These are phyloP conservation scores for Castanea crenata DNA, from an alignment of 306 rosid genomes.

Conservation along the genomic window DNA sequence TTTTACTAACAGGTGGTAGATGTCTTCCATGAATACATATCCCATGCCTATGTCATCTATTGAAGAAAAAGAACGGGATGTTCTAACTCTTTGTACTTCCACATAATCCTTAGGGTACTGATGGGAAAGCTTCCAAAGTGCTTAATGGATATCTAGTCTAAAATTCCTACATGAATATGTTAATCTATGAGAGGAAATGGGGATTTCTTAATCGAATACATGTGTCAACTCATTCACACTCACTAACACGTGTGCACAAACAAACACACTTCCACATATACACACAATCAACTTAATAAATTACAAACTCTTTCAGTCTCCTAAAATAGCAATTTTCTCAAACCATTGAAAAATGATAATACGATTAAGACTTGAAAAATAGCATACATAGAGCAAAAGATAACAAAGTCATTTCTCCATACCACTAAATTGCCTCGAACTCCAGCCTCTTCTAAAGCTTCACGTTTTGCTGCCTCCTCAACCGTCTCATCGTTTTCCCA, in stretches of 20 bases:
- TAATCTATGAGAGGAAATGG: too few species aligned
- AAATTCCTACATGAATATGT: too few species aligned
- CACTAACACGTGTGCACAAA: neutral
- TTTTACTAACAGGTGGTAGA: too few species aligned
- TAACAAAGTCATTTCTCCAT: neutral
- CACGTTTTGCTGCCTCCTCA: constrained; percentile 54
- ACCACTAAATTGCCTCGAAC: constrained; percentile 64
- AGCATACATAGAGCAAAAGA: neutral
- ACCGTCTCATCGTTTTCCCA: constrained; percentile 67
- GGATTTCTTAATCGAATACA: neutral
- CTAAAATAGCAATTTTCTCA: neutral
- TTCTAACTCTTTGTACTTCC: too few species aligned
- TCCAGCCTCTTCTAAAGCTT: constrained; percentile 60
- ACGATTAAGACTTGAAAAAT: neutral
- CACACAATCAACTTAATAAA: neutral
- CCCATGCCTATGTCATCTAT: too few species aligned
- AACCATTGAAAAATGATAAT: neutral
- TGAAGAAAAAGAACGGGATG: too few species aligned
- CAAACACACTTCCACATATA: neutral
- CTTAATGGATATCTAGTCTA: too few species aligned
- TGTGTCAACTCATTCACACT: neutral
- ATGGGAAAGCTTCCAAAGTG: too few species aligned
- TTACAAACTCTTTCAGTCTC: neutral
- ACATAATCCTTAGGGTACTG: too few species aligned
- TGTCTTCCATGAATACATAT: too few species aligned